Conservation (phyloP, 306 rosid species). For the Arachis hypogaea region DNA sequence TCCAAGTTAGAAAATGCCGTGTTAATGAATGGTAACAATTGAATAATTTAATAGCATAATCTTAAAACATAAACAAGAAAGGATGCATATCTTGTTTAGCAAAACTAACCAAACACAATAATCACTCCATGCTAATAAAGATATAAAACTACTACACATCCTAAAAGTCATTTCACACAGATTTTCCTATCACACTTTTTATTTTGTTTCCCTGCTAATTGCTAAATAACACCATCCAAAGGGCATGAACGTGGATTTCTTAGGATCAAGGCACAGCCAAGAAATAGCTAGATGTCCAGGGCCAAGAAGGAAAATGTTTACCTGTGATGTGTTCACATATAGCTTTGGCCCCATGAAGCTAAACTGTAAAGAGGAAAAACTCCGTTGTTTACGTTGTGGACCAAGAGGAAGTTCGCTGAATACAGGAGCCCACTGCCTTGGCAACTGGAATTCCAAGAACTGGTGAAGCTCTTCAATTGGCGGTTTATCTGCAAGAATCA, state of each 20-base stretch:
- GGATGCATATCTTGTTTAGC: conserved; percentile 28
- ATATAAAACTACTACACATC: conserved; percentile 6
- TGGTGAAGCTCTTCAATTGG: conserved; percentile 94
- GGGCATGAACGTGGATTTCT: conserved; percentile 9
- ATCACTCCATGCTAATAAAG: conserved; percentile 30
- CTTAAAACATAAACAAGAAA: conserved; percentile 22
- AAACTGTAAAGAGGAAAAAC: conserved; percentile 82
- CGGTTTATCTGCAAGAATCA: conserved; percentile 79
- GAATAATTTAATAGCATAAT: conserved; percentile 7
- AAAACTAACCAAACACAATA: conserved; percentile 34
- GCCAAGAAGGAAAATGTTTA: conserved; percentile 44
- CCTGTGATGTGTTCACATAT: conserved; percentile 76
- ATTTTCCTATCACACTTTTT: conserved; percentile 5
- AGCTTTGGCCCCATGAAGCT: conserved; percentile 96
- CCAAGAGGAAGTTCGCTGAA: conserved; percentile 99
- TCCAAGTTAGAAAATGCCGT: neutral
- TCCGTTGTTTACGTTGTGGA: conserved; percentile 83
- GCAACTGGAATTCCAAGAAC: conserved; percentile 97
- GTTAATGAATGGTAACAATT: conserved; percentile 7
- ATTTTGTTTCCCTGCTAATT: neutral
- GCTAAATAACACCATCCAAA: conserved; percentile 11
- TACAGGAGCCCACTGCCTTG: conserved; percentile 99
- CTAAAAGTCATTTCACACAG: conserved; percentile 14
- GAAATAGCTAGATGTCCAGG: conserved; percentile 23
- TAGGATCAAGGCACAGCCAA: conserved; percentile 30